These are phyloP conservation scores for Fusarium fujikuroi DNA, from an alignment of 2,329 filamentous ascomycete species.

Conservation along the genomic window DNA sequence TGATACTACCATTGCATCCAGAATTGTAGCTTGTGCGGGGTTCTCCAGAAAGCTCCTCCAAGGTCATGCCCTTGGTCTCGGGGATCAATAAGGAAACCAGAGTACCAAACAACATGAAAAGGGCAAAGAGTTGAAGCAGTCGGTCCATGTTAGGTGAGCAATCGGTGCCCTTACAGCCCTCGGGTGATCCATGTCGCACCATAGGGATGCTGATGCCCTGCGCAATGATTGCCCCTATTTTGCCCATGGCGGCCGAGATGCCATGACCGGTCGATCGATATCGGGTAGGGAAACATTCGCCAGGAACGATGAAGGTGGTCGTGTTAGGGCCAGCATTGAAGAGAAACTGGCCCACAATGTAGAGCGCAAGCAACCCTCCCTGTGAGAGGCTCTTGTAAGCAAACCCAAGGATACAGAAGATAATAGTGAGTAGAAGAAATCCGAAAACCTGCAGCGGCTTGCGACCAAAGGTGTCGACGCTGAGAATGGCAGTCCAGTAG, in stretches of 20 bases:
- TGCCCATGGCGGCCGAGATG: constrained; percentile 72
- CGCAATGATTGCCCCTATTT: constrained; percentile 74
- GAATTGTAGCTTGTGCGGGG: constrained; percentile 68
- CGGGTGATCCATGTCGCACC: constrained; percentile 64
- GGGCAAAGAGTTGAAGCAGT: constrained; percentile 80
- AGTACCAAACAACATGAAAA: constrained; percentile 82
- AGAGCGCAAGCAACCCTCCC: constrained; percentile 66
- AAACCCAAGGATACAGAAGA: constrained; percentile 73
- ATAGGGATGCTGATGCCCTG: constrained; percentile 73
- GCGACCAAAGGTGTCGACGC: constrained; percentile 79
- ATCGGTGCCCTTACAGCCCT: constrained; percentile 58
- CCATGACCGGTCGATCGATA: constrained; percentile 73
- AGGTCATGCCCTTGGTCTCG: constrained; percentile 78
- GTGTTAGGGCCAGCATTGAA: constrained; percentile 75
- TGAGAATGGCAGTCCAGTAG: constrained; percentile 80
- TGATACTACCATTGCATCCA: constrained; percentile 62
- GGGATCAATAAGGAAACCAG: constrained; percentile 78
- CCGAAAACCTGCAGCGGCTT: constrained; percentile 78
- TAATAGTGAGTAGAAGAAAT: constrained; percentile 68
- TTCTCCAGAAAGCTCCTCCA: constrained; percentile 77
- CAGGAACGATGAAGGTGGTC: constrained; percentile 72
- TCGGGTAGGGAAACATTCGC: constrained; percentile 72
- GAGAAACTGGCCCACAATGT: constrained; percentile 73
- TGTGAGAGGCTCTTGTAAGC: constrained; percentile 61
- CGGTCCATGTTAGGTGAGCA: constrained; percentile 73